Percentiles rank a stretch among this genome's conserved stretches.
Conservation (phyloP, 768 basidiomycete genomes). For the Bullera alba region DNA sequence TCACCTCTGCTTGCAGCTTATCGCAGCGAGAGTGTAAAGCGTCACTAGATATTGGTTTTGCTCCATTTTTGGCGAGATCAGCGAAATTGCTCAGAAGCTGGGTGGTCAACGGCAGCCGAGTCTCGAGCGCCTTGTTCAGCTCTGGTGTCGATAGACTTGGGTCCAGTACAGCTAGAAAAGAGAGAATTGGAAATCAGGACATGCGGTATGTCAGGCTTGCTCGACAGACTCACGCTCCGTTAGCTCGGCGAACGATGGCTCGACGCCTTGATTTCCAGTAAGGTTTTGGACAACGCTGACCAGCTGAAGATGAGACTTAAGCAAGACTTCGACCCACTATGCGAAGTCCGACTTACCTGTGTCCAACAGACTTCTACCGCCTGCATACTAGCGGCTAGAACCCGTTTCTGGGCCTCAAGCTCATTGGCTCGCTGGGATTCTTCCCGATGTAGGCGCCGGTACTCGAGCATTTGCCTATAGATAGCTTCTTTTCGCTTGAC, state of each 20-base stretch:
- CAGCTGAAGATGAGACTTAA: slow-evolving; percentile 9
- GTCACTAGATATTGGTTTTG: slow-evolving; percentile 9
- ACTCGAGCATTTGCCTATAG: slow-evolving; percentile 42
- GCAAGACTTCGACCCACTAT: background rate
- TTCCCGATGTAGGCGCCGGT: slow-evolving; percentile 31
- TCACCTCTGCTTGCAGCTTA: slow-evolving; percentile 24
- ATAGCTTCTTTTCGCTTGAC: slow-evolving; percentile 39
- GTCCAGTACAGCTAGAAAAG: slow-evolving; percentile 23
- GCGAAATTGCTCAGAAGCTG: slow-evolving; percentile 21
- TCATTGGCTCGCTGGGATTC: slow-evolving; percentile 29
- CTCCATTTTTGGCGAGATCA: slow-evolving; percentile 13
- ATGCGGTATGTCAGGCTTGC: background rate
- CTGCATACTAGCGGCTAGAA: slow-evolving; percentile 31
- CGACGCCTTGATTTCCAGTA: slow-evolving; percentile 12
- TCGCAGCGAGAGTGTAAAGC: slow-evolving; percentile 22
- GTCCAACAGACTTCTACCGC: slow-evolving; percentile 40
- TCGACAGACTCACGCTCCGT: slow-evolving; percentile 26
- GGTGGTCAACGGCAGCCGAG: slow-evolving; percentile 25
- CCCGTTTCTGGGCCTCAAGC: slow-evolving; percentile 28
- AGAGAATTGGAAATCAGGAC: slow-evolving; percentile 2
- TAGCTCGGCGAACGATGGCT: background rate
- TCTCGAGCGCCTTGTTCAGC: slow-evolving; percentile 22
- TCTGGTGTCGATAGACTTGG: slow-evolving; percentile 13
- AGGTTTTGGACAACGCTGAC: slow-evolving; percentile 28
- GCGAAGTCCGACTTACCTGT: slow-evolving; percentile 20